A percentile compares a stretch with the other conserved stretches of the same genome.
Evolutionary conservation across 208 protist genomes (phyloP).

Genomic region (Trypanosoma lewisi): DNA sequence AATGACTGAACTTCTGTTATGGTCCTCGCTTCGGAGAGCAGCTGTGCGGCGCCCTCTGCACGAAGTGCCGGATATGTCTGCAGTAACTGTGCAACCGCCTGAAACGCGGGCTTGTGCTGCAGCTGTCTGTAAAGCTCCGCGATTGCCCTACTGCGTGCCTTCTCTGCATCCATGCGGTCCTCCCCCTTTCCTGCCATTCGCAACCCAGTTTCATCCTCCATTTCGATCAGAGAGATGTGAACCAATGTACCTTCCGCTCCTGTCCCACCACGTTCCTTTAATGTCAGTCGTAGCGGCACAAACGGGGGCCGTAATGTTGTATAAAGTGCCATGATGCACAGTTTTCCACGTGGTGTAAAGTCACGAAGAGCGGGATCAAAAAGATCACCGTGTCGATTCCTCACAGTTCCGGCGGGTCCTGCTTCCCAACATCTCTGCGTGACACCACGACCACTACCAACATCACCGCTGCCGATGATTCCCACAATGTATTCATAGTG

Average conservation of each 20-base stretch:
- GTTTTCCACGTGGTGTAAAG: slow-evolving; percentile 36
- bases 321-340: slow-evolving; percentile 47
- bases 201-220: slow-evolving; percentile 31
- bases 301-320: slow-evolving; percentile 41
- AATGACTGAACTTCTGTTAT: background rate
- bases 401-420: background rate
- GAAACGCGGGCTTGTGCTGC: slow-evolving; percentile 31
- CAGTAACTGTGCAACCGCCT: slow-evolving; percentile 27
- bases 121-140: slow-evolving; percentile 33
- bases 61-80: slow-evolving; percentile 23
- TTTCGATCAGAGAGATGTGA: slow-evolving; percentile 19
- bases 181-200: slow-evolving; percentile 30
- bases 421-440: background rate
- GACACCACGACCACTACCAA: no score
- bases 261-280: slow-evolving; percentile 13
- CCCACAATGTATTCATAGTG: slow-evolving; percentile 71
- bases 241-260: background rate
- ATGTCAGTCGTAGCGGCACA: slow-evolving; percentile 21
- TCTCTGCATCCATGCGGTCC: slow-evolving; percentile 5
- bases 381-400: slow-evolving; percentile 12
- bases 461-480: no score
- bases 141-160: slow-evolving; percentile 21
- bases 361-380: slow-evolving; percentile 31
- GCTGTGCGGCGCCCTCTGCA: slow-evolving; percentile 13
- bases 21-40: slow-evolving; percentile 7